Percentiles rank a stretch among this genome's conserved stretches.
Evolutionary conservation across 2,329 filamentous ascomycete genomes (phyloP).

Genomic region (Neoscytalidium dimidiatum): DNA sequence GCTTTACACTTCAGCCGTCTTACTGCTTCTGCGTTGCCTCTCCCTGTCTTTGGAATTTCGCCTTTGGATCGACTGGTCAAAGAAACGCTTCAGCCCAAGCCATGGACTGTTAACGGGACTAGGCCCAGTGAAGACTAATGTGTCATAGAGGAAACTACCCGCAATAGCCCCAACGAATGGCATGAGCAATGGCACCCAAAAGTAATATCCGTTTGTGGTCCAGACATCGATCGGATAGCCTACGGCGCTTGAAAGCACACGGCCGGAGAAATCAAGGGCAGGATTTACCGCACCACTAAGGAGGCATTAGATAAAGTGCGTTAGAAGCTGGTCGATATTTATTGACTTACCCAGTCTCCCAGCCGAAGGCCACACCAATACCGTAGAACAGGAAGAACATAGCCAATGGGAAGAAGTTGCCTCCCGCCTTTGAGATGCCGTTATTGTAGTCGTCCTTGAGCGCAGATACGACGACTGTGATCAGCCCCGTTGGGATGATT

Average conservation of each 20-base stretch:
- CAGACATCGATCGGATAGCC: constrained; percentile 70
- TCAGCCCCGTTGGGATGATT: constrained; percentile 65
- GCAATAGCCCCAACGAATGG: constrained; percentile 66
- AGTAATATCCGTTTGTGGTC: constrained; percentile 69
- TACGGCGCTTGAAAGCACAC: constrained; percentile 65
- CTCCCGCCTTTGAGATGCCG: constrained; percentile 27
- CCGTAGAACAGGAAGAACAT: constrained; percentile 75
- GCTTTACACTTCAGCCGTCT: background rate
- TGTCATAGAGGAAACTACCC: constrained; percentile 68
- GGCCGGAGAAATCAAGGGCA: constrained; percentile 70
- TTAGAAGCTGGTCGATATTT: background rate
- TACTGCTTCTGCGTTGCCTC: background rate
- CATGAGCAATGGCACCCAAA: constrained; percentile 61
- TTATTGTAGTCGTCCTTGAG: constrained; percentile 58
- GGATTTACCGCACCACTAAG: constrained; percentile 54
- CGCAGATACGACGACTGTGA: constrained; percentile 73
- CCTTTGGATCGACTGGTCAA: background rate
- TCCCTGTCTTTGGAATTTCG: background rate
- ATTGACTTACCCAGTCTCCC: constrained; percentile 71
- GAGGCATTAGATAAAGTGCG: constrained; percentile 34
- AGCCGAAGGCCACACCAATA: constrained; percentile 72
- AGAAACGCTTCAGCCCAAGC: constrained; percentile 47
- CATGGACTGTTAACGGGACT: constrained; percentile 69
- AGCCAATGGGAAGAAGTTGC: constrained; percentile 52
- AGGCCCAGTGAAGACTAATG: constrained; percentile 69